A percentile compares a stretch with the other conserved stretches of the same genome.
Conservation (phyloP, 805 yeast species). For the Wickerhamomyces queroliae region DNA sequence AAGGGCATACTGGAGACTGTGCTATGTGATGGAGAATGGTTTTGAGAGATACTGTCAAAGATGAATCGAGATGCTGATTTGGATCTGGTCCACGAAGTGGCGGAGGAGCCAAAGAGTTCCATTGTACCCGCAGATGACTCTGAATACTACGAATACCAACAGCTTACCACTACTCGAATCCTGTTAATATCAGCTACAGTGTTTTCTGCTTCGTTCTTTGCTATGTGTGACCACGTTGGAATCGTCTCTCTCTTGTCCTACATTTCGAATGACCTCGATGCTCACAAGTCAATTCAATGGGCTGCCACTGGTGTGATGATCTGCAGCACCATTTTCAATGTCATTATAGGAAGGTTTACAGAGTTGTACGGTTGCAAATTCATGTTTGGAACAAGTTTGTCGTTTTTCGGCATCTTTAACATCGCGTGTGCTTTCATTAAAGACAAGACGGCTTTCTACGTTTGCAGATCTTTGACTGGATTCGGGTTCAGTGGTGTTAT, state of each 20-base stretch:
- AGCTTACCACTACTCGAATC: background rate
- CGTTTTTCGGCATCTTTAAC: constrained; percentile 34
- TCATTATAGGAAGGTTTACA: constrained; percentile 43
- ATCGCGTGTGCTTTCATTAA: constrained; percentile 42
- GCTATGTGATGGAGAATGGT: too few relatives aligned
- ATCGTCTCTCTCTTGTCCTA: constrained; percentile 39
- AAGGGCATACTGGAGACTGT: too few relatives aligned
- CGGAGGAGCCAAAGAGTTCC: too few relatives aligned
- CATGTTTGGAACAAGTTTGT: constrained; percentile 32
- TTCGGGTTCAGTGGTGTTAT: constrained; percentile 49
- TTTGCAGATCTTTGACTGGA: constrained; percentile 49
- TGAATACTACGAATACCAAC: too few relatives aligned
- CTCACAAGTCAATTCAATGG: constrained; percentile 46
- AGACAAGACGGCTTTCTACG: constrained; percentile 38
- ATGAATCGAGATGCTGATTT: too few relatives aligned
- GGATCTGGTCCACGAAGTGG: too few relatives aligned
- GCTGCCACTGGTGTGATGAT: constrained; percentile 47
- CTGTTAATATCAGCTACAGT: background rate
- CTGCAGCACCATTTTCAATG: constrained; percentile 45
- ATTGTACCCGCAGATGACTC: too few relatives aligned
- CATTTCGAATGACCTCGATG: constrained; percentile 39
- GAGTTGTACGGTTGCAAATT: constrained; percentile 47
- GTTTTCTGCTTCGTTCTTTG: background rate
- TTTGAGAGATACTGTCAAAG: too few relatives aligned
- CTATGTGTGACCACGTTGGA: constrained; percentile 24